Evolutionary conservation across 345 rosid species (phyloP).

Genomic region (Balakata baccata): DNA sequence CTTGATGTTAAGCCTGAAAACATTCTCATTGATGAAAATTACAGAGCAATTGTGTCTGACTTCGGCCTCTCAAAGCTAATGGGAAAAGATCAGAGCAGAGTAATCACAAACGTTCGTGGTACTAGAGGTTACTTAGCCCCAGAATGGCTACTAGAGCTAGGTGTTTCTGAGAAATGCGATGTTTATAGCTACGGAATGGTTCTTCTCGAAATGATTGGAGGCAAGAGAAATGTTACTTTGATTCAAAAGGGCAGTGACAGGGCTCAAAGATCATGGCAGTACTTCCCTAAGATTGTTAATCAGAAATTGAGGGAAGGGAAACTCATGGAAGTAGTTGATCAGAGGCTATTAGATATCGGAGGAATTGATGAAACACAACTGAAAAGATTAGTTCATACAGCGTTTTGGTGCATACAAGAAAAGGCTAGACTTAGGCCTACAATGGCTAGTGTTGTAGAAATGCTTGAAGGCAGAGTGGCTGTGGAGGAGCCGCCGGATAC

Average conservation of each 20-base stretch:
- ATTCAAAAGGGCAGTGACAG: slow-evolving; percentile 34
- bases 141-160: slow-evolving; percentile 28
- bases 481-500: slow-evolving; percentile 74
- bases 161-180: slow-evolving; percentile 28
- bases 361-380: slow-evolving; percentile 58
- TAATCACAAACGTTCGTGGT: slow-evolving; percentile 26
- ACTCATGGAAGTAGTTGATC: slow-evolving; percentile 69
- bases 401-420: slow-evolving; percentile 92
- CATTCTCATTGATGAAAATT: slow-evolving; percentile 25
- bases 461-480: slow-evolving; percentile 67
- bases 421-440: slow-evolving; percentile 58
- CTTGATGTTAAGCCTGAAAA: slow-evolving; percentile 33
- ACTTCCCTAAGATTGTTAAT: slow-evolving; percentile 63
- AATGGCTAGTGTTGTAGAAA: slow-evolving; percentile 65
- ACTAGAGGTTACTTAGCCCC: slow-evolving; percentile 31
- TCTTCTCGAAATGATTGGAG: slow-evolving; percentile 26
- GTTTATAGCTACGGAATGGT: slow-evolving; percentile 35
- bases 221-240: slow-evolving; percentile 32
- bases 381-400: slow-evolving; percentile 51
- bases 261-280: slow-evolving; percentile 48
- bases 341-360: slow-evolving; percentile 40
- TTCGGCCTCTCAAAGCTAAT: slow-evolving; percentile 27
- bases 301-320: slow-evolving; percentile 60
- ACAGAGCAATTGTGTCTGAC: slow-evolving; percentile 25
- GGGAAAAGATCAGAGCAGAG: slow-evolving; percentile 25